These are phyloP conservation scores for Cutaneotrichosporon daszewskae DNA, from an alignment of 1,284 basidiomycete species.

Conservation along the genomic window DNA sequence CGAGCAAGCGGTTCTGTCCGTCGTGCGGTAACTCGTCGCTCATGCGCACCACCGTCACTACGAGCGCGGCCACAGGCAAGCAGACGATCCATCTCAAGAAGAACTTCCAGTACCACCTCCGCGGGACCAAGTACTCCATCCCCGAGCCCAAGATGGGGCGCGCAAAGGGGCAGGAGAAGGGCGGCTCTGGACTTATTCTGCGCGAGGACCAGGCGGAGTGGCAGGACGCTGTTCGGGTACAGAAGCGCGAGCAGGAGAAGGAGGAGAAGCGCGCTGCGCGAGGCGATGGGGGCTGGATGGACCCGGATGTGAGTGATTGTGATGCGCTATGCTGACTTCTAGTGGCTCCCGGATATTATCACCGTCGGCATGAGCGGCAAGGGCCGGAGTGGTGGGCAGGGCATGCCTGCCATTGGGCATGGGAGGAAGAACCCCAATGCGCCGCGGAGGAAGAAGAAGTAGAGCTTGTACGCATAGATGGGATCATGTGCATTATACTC, in stretches of 20 bases:
- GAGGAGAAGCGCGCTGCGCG: constrained; percentile 70
- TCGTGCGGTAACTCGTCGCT: constrained; percentile 92
- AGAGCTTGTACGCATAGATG: background rate
- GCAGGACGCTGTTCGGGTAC: constrained; percentile 69
- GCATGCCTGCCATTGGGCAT: constrained; percentile 74
- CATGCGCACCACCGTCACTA: constrained; percentile 82
- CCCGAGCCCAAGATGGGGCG: constrained; percentile 85
- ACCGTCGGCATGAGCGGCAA: constrained; percentile 67
- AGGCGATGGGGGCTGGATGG: constrained; percentile 68
- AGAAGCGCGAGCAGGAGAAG: constrained; percentile 64
- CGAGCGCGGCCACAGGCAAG: constrained; percentile 57
- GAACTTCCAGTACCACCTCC: constrained; percentile 89
- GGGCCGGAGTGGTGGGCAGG: constrained; percentile 57
- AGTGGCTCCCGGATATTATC: constrained; percentile 81
- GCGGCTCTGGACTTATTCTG: constrained; percentile 62
- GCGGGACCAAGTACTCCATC: constrained; percentile 90
- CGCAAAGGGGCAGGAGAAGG: constrained; percentile 74
- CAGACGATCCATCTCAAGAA: constrained; percentile 78
- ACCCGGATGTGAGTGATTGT: constrained; percentile 61
- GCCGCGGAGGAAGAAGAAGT: constrained; percentile 49
- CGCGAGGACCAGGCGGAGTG: constrained; percentile 87
- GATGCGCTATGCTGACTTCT: constrained; percentile 6
- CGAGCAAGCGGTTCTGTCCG: constrained; percentile 92
- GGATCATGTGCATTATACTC: no score
- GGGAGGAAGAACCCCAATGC: constrained; percentile 84